Base-by-base conservation (phyloP, 192 early-diverging fungal genomes). In the Coemansia sp. region DNA sequence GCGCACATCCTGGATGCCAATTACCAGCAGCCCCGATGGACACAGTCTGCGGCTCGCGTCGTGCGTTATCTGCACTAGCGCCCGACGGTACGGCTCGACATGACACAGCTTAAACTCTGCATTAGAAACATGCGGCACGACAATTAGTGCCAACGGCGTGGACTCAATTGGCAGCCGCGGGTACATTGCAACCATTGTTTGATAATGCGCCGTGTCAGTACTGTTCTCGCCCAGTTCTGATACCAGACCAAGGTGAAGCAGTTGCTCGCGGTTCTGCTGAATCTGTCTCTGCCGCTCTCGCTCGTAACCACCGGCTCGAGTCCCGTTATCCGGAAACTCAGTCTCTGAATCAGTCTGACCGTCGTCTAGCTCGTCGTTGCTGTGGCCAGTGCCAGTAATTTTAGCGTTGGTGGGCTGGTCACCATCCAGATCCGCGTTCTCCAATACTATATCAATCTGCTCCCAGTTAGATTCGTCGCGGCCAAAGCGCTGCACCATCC, bases 401-500 rank as follows among this genome's bases (percentile, higher is more conserved):
- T 24, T 36, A 10, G 23, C 8, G 3, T 23, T n/a, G 4, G 38
- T 14, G 5, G 23, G 11, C 40, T 18, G 5, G 5, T 21, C 23
- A 14, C 23, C 25, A 12, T 14, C 10, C 44, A 55, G 36, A 31
- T 48, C 60, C 7, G 60, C 60, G 18, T 36, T 17, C 11, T 36
- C 60, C 23, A 90, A 84, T 1, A 67, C 67, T 10, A 92, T 71
- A 10, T 79, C 72, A 10, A 91, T 74, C 54, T 92, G 86, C 65
- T 92, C 89, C 92, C 92, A 96, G 56, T 89, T 87, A 36, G 83
- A 71, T 24, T 80, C 83, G 71, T 96, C 91, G 34, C 76, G 82
- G 23, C 93, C 93, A 79, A 96, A 96, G 12, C 93, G 84, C 70
- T 96, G 91, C 1, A 94, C 88, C 88, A 93, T 89, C 21, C 91